Evolutionary conservation across 768 basidiomycete genomes (phyloP), one percentile per base, ranked within the genome.

Genomic region (Mycena vulgaris): DNA sequence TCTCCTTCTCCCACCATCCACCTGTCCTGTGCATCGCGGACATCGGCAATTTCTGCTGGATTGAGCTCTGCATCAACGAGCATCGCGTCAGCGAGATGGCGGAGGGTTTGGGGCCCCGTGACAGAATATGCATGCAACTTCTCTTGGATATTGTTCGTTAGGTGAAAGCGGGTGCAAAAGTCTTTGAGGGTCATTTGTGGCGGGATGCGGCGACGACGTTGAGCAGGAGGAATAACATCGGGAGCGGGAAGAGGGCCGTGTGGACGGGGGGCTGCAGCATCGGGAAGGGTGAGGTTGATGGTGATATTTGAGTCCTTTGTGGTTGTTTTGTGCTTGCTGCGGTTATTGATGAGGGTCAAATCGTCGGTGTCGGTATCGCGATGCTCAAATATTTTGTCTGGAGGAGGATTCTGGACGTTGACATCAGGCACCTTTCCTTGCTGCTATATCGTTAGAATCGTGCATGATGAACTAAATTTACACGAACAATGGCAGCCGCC

Each of bases 281-380:
- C 31, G 14, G 61, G 61, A 3, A 62, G 33, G 4, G 61, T 51
- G 33, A 62, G 61, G 30, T 62, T 49, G 47, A 62, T 62, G 2
- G 35, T 49, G 28, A 62, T 62, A 21, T 62, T 62, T 3, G 61
- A 39, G n/a, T 62, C 61, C 21, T 62, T 62, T 1, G 13, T 49
- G 5, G 59, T 17, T 1, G 59, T 21, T 25, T 35, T 47, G 11
- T 58, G 57, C 3, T 30, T 21, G 19, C 31, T 19, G 8, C 40
- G 37, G 17, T 8, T 19, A 27, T 9, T 31, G 13, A 61, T 1
- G 9, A 49, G 30, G 4, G 45, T 40, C 31, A 11, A 1, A 21
- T 48, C 45, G 1, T 47, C 59, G 6, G n/a, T 23, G 10, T 61
- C 47, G n/a, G 45, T 21, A 0, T 61, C 59, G 14, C 49, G 59